Evolutionary conservation across 192 early-diverging fungal genomes (phyloP), one percentile per base, ranked within the genome.

Genomic region (Podila minutissima): DNA sequence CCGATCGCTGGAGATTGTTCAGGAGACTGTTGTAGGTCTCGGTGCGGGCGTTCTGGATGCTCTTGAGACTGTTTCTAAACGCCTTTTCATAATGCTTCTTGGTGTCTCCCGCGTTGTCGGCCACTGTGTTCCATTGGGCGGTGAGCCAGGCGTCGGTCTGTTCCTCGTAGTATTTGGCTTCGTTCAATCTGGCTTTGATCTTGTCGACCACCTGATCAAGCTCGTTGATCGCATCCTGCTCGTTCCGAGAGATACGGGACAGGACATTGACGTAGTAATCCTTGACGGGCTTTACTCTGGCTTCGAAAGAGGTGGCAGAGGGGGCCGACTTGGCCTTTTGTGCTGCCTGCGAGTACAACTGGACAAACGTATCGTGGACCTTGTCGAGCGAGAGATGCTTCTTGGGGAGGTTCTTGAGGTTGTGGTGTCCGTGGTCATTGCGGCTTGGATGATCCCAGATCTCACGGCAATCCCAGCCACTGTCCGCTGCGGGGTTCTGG

Each of bases 141-240:
- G 67, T 69, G 31, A 81, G 37, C 77, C 77, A 81, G 4, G 71
- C 37, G 28, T 81, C 77, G 10, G 77, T 81, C 35, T 81, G 77
- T 19, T 81, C 77, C 32, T 81, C 77, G 31, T 69, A 73, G 48
- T 59, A 81, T 67, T 81, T 81, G 59, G 71, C 71, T 46, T 81
- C 77, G 28, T 81, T 81, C 46, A 81, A 62, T 24, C 72, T 73
- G 24, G 51, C 57, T 62, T 73, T 81, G 62, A 62, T 49, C 57
- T 73, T 81, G 71, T 81, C 77, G 22, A 51, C 35, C 15, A 73
- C 17, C 11, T 19, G n/a, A 22, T 81, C 77, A 33, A 81, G 26
- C 24, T 81, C 77, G 19, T 66, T 57, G 17, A 73, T 4, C 0
- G 77, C 77, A 15, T 32, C 67, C 11, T 72, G 28, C 20, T 81